Percentiles rank a stretch among this genome's conserved stretches.
Conservation (phyloP, 257 asterid genomes). For the Plantago ovata region DNA sequence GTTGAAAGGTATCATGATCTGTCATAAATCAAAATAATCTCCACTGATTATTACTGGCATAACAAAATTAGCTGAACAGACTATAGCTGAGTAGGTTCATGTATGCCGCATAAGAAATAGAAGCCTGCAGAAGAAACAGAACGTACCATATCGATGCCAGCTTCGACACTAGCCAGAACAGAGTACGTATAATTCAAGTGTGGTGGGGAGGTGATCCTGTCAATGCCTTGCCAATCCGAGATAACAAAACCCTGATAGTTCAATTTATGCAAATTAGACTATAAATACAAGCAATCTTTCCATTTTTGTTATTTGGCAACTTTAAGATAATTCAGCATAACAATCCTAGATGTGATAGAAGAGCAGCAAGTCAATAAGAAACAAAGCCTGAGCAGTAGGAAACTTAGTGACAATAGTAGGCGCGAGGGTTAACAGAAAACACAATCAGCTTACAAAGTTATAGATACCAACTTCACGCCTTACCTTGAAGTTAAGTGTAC, state of each 20-base stretch:
- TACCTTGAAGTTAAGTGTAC: conserved; percentile 75
- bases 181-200: conserved; percentile 79
- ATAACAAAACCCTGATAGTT: conserved; percentile 76
- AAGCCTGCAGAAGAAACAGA: conserved; percentile 10
- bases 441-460: conserved; percentile 7
- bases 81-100: neutral
- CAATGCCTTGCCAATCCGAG: conserved; percentile 89
- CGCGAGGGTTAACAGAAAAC: conserved; percentile 4
- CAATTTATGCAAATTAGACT: conserved; percentile 3
- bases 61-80: conserved; percentile 10
- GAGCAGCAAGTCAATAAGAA: neutral
- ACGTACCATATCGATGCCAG: conserved; percentile 83
- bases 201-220: conserved; percentile 70
- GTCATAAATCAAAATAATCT: conserved; percentile 25
- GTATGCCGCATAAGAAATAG: conserved; percentile 8
- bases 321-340: conserved; percentile 19
- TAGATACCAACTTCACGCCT: neutral
- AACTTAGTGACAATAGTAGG: neutral
- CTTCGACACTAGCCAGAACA: conserved; percentile 61
- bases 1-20: conserved; percentile 79
- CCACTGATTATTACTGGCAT: conserved; percentile 17
- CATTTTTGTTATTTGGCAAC: neutral
- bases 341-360: neutral
- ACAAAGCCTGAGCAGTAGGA: no score
- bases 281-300: neutral